Base-by-base conservation (phyloP, 2,329 filamentous ascomycete genomes). In the Alternaria sp. region DNA sequence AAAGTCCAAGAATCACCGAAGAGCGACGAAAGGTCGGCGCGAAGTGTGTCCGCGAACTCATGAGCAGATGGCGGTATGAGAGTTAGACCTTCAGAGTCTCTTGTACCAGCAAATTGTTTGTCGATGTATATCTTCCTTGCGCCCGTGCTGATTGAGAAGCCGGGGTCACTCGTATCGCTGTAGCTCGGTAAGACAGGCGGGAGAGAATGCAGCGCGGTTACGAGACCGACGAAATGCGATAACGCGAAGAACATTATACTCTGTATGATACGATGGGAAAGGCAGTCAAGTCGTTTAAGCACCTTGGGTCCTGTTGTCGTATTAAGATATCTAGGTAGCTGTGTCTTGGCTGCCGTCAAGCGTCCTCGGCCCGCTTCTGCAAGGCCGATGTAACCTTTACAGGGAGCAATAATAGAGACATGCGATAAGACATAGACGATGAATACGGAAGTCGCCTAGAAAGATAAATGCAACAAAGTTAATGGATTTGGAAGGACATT, bases 11-110 rank as follows among this genome's bases (percentile, higher is more conserved):
- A 70, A 7, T 66, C 64, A 18, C 80, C 78, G 1, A 82, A 80
- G 4, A 82, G 56, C 9, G 77, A 64, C 4, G 75, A 67, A 1
- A 86, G 72, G 61, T 86, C 84, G 4, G 79, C 66, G 22, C 73
- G 67, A 57, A 86, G 85, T 0, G 78, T 81, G 18, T 75, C 67
- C 2, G 83, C 84, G 42, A 86, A 86, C 4, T 85, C 81, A n/a
- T 74, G 64, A 1, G 81, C 81, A 0, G 80, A 81, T 0, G 84
- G 84, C 1, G 84, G 84, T 43, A 86, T 85, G 8, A 85, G 75
- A 0, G 83, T 86, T 28, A 85, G 68, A 1, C 84, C 84, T 51
- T 80, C 72, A 0, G 75, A 73, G 55, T 86, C 84, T 7, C 70
- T 75, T 32, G 62, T 66, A 1, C 74, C 66, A 0, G 81, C 79